Conservation (phyloP, 31 red algal genomes). For the Odonthalia washingtoniensis region DNA sequence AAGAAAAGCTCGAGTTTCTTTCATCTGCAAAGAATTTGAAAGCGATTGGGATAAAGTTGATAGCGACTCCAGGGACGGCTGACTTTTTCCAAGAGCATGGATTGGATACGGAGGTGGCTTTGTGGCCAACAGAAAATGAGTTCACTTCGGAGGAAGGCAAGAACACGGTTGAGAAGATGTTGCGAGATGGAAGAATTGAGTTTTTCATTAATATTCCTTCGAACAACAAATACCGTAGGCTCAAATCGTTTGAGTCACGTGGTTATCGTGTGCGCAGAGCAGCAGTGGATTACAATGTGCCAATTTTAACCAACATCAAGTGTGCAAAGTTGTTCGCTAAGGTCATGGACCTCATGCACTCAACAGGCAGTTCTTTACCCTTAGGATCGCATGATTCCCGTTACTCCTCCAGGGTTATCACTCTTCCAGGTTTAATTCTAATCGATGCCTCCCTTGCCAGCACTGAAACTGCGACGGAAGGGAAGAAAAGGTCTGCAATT, state of each 20-base stretch:
- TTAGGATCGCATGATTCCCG: slow-evolving; percentile 83
- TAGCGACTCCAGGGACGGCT: slow-evolving; percentile 94
- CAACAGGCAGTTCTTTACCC: slow-evolving; percentile 48
- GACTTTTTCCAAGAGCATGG: slow-evolving; percentile 96
- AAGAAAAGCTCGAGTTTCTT: slow-evolving; percentile 98
- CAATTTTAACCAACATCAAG: slow-evolving; percentile 98
- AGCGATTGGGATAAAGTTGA: slow-evolving; percentile 74
- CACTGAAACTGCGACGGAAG: neutral
- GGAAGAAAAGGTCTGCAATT: slow-evolving; percentile 19
- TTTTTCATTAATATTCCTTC: slow-evolving; percentile 98
- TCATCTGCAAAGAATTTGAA: slow-evolving; percentile 87
- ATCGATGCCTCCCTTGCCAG: slow-evolving; percentile 45
- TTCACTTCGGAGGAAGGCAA: slow-evolving; percentile 70
- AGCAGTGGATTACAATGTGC: slow-evolving; percentile 96
- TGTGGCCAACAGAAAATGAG: slow-evolving; percentile 87
- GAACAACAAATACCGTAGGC: slow-evolving; percentile 92
- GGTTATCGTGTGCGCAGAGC: slow-evolving; percentile 87
- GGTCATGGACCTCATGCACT: slow-evolving; percentile 63
- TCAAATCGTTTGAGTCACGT: slow-evolving; percentile 84
- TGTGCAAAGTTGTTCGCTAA: slow-evolving; percentile 96
- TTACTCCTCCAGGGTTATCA: slow-evolving; percentile 90
- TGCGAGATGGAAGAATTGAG: slow-evolving; percentile 84
- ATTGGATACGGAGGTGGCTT: slow-evolving; percentile 66
- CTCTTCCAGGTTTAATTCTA: slow-evolving; percentile 81
- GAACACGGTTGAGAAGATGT: slow-evolving; percentile 80